Evolutionary conservation across 495 filamentous ascomycete genomes (phyloP).

Genomic region (Tuber melanosporum): DNA sequence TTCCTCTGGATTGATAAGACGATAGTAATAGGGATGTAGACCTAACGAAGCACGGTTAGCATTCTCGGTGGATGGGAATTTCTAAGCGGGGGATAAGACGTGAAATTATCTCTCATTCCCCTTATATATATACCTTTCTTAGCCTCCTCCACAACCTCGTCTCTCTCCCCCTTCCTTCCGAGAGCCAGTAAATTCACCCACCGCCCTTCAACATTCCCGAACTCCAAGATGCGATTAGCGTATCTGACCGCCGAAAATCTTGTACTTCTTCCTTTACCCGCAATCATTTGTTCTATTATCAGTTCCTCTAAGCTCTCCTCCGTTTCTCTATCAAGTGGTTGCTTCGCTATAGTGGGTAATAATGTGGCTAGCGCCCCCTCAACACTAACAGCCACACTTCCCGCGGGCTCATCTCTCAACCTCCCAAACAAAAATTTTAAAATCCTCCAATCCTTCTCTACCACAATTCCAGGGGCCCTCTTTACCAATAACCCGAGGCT

Average conservation of each 20-base stretch:
- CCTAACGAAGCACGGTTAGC: conserved; percentile 7
- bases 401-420: conserved; percentile 70
- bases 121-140: conserved; percentile 62
- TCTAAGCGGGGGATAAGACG: neutral
- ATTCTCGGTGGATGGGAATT: neutral
- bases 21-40: conserved; percentile 65
- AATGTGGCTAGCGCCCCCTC: conserved; percentile 81
- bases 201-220: conserved; percentile 66
- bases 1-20: conserved; percentile 55
- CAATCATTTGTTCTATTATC: conserved; percentile 61
- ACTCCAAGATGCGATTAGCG: conserved; percentile 82
- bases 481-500: conserved; percentile 73
- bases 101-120: neutral
- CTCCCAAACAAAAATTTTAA: conserved; percentile 58
- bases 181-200: conserved; percentile 85
- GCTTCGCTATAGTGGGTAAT: conserved; percentile 50
- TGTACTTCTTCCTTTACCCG: conserved; percentile 57
- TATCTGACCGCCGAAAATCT: conserved; percentile 80
- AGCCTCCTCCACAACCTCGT: conserved; percentile 83
- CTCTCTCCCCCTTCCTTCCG: conserved; percentile 57
- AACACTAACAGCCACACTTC: conserved; percentile 72
- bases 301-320: conserved; percentile 47
- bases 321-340: conserved; percentile 39
- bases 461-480: conserved; percentile 47
- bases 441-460: conserved; percentile 54